These are phyloP conservation scores for Phragmites australis DNA, from an alignment of 176 grass and related monocot genomes.

Conservation along the genomic window DNA sequence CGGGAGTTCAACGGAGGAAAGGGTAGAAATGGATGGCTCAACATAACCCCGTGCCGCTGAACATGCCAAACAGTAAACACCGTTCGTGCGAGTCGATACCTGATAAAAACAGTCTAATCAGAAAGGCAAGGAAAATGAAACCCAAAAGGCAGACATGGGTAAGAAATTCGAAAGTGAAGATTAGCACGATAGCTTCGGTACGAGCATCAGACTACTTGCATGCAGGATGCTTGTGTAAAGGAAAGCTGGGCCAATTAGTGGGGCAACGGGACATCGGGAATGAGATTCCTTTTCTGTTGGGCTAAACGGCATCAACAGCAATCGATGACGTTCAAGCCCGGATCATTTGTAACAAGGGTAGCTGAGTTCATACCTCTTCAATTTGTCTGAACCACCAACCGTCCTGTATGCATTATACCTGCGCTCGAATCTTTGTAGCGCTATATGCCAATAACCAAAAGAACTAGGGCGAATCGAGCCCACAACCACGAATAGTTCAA, in stretches of 20 bases:
- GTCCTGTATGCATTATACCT: background rate
- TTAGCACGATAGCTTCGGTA: background rate
- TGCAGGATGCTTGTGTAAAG: conserved; percentile 14
- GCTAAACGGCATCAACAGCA: conserved; percentile 1
- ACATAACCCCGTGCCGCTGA: background rate
- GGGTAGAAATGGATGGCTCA: background rate
- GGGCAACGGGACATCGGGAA: conserved; percentile 14
- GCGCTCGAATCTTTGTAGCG: background rate
- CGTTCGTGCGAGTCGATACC: no score
- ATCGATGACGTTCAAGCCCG: conserved; percentile 32
- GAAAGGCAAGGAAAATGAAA: background rate
- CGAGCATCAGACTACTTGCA: conserved; percentile 25
- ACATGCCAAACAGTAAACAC: background rate
- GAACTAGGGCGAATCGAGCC: background rate
- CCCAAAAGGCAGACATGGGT: background rate
- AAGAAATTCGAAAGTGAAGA: background rate
- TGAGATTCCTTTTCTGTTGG: conserved; percentile 21
- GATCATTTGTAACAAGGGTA: background rate
- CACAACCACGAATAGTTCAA: background rate
- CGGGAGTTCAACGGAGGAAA: background rate
- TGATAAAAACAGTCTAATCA: background rate
- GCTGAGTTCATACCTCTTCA: background rate
- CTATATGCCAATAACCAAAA: background rate
- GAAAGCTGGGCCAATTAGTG: conserved; percentile 28
- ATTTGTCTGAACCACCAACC: background rate